A percentile compares a stretch with the other conserved stretches of the same genome.
Conservation (phyloP, 345 rosid species). For the Noccaea bulbosa region DNA sequence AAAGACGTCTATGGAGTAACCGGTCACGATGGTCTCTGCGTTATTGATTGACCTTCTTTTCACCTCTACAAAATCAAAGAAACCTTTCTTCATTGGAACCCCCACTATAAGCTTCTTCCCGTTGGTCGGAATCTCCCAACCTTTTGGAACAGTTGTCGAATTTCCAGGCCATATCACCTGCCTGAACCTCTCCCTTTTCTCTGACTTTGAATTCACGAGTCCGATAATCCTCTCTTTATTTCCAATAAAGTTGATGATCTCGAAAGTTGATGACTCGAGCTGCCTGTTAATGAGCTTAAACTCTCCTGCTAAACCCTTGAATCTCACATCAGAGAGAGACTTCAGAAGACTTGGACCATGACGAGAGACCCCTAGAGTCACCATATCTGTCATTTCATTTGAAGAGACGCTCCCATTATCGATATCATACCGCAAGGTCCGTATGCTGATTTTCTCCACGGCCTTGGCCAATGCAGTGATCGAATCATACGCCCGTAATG, state of each 20-base stretch:
- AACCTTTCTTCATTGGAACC: constrained; percentile 45
- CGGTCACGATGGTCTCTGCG: constrained; percentile 2
- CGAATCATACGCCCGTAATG: constrained; percentile 49
- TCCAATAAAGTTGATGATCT: constrained; percentile 49
- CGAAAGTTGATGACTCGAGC: constrained; percentile 42
- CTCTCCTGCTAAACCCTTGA: constrained; percentile 49
- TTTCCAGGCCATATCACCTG: constrained; percentile 53
- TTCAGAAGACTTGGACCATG: constrained; percentile 39
- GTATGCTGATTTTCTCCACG: constrained; percentile 23
- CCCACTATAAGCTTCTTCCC: constrained; percentile 49
- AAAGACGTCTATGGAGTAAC: constrained; percentile 47
- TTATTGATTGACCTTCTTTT: neutral
- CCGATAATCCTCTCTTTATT: constrained; percentile 42
- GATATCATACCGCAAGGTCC: neutral
- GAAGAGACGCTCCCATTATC: neutral
- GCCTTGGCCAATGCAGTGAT: constrained; percentile 48
- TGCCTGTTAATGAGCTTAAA: constrained; percentile 45
- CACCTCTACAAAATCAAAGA: constrained; percentile 37
- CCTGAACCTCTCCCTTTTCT: constrained; percentile 4
- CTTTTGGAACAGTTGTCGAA: constrained; percentile 39
- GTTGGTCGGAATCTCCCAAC: constrained; percentile 43
- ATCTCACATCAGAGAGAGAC: constrained; percentile 31
- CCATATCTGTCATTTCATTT: constrained; percentile 22
- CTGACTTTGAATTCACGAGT: constrained; percentile 6
- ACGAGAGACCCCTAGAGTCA: constrained; percentile 16